Evolutionary conservation across 495 filamentous ascomycete species (phyloP), one percentile per base, ranked within the genome.

Genomic region (Rostrohypoxylon terebratum): DNA sequence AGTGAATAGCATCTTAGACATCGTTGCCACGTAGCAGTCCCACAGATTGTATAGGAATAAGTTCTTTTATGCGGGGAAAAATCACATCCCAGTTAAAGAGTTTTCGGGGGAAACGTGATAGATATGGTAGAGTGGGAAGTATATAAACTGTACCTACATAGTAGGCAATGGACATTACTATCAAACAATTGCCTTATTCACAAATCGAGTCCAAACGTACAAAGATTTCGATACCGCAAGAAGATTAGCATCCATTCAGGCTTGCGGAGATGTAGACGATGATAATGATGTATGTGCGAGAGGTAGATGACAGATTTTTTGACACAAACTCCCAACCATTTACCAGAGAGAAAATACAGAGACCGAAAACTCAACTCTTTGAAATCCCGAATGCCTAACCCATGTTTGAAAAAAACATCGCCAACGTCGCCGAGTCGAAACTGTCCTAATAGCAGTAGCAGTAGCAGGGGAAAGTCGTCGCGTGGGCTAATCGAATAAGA

Each of bases 311-410:
- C 5, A 38, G 11, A 38, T 69, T 69, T 73, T 73, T 69, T 66
- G 60, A 68, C 70, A 55, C 57, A 34, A 69, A 58, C 63, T 42
- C 71, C 58, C 44, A 74, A 59, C 71, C 58, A 16, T 69, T 58
- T 65, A 25, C 50, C 57, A 23, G 18, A 47, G 53, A 66, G 67
- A 36, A 63, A 66, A 16, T 63, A 74, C 71, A 66, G 16, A 65
- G 48, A 61, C 48, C 16, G 48, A 66, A 65, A 58, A 59, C 59
- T 54, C 28, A 58, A 59, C 59, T 54, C 28, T 59, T 57, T 47
- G 34, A 57, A 47, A 51, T 28, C 45, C 63, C 44, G 45, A 63
- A 70, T 74, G 58, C 66, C 44, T 48, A 61, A 13, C 59, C 61
- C 60, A 51, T 66, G 40, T 38, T 62, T 1, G n/a, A 28, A 3